A percentile compares a stretch with the other conserved stretches of the same genome.
Evolutionary conservation across 2,329 filamentous ascomycete genomes (phyloP).

Genomic region (Hymenoscyphus infarciens): DNA sequence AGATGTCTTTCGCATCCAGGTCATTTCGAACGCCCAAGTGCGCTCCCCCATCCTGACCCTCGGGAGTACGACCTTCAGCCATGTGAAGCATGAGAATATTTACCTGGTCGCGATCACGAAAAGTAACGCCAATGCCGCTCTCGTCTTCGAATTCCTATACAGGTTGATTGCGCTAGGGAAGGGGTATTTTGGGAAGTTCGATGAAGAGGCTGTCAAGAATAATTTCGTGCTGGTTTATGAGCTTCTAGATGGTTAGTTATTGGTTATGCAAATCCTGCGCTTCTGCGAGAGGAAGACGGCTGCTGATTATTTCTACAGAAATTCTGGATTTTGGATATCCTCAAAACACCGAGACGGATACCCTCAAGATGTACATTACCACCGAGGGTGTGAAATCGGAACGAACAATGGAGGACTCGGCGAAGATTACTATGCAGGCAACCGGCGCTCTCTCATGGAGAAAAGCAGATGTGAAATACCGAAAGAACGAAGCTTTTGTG

Average conservation of each 20-base stretch:
- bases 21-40: conserved; percentile 97
- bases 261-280: neutral
- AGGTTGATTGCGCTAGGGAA: conserved; percentile 84
- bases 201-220: conserved; percentile 99
- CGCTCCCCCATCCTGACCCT: conserved; percentile 96
- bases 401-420: conserved; percentile 81
- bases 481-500: conserved; percentile 98
- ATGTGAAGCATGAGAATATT: conserved; percentile 99
- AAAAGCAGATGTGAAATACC: conserved; percentile 95
- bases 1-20: conserved; percentile 98
- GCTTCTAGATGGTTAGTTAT: conserved; percentile 73
- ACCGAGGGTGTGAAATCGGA: conserved; percentile 97
- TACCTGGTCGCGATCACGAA: conserved; percentile 97
- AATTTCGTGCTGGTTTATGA: conserved; percentile 99
- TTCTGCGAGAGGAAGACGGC: neutral
- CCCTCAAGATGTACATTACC: conserved; percentile 99
- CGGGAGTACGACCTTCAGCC: conserved; percentile 96
- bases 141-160: conserved; percentile 98
- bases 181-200: conserved; percentile 98
- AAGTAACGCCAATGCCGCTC: conserved; percentile 96
- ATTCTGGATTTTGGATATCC: conserved; percentile 99
- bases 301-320: conserved; percentile 51
- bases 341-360: conserved; percentile 98
- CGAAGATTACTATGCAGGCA: conserved; percentile 98
- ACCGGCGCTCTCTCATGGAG: conserved; percentile 96